Evolutionary conservation across 2,329 filamentous ascomycete species (phyloP), one percentile per base, ranked within the genome.

Genomic region (Pseudogymnoascus sp.): DNA sequence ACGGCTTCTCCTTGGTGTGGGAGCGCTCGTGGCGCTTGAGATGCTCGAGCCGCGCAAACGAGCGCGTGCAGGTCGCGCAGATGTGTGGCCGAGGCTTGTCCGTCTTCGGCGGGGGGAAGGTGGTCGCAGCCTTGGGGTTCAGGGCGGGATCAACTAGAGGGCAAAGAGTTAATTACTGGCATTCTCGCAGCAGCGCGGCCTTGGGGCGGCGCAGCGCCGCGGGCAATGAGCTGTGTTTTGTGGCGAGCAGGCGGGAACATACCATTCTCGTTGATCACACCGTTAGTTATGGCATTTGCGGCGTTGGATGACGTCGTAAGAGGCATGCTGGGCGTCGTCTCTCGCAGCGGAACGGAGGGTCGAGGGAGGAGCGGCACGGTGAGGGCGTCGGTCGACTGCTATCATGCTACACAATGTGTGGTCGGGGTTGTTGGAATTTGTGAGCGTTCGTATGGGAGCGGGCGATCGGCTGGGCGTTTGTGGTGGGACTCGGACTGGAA

Each of bases 1-100:
- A 99, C 0, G 94, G 94, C 80, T 99, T 99, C 78, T 99, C 72
- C 61, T 99, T 97, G 48, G 92, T 97, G 74, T 97, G 92, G n/a
- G 92, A 96, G 65, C 94, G 86, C 77, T 97, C 94, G 76, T 99
- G 94, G 64, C 94, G 88, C 79, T 99, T 99, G 68, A 99, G 79
- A 74, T 99, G 94, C 77, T 99, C 94, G 69, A 99, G 79, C 64
- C 94, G 87, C 63, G 94, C 94, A 74, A 99, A 99, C 33, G 90
- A 96, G 67, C 94, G 87, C 70, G 87, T 85, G 75, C 94, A 99
- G 58, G 92, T 97, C 40, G 81, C 86, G 78, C 94, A 99, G 64
- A 96, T 87, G 76, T 99, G 94, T 67, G 94, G 94, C 66, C 93
- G 86, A 62, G 94, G 94, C 79, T 97, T 99, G 77, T 99, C 94